Base-by-base conservation (phyloP, 495 filamentous ascomycete genomes). In the Neurospora sp. region DNA sequence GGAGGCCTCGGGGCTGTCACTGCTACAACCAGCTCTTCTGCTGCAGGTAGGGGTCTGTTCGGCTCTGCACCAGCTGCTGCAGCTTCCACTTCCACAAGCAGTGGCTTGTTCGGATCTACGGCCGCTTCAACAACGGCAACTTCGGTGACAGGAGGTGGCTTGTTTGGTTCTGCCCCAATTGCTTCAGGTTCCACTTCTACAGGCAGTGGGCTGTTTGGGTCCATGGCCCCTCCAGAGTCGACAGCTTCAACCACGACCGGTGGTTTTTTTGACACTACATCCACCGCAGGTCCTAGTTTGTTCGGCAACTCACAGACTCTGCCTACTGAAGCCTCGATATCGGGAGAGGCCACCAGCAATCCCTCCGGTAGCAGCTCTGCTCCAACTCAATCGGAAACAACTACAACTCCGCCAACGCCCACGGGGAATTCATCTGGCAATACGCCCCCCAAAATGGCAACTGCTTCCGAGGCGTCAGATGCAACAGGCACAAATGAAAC, bases 401-500 rank as follows among this genome's bases (percentile, higher is more conserved):
- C 1, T 2, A 22, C 45, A 5, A 6, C 45, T 48, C 1, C 2
- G 3, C 4, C 45, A 22, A 22, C 3, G 0, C 9, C n/a, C 9
- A 48, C n/a, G 3, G 9, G n/a, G 9, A 1, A 0, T 0, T 48
- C 3, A 22, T 22, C n/a, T 22, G 45, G 45, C 45, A 9, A 48
- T 20, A 59, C 9, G 4, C 12, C 22, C 22, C 10, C 48, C 22
- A 3, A 1, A 16, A 61, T 31, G 22, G 48, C 48, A 0, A 31
- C 48, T 31, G 53, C 53, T 31, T 35, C 53, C 22, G 6, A 61
- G 1, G 20, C 5, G 1, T 16, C 22, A 0, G 22, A 61, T 31
- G 12, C 53, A 61, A 35, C 27, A 35, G 22, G 22, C 5, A 61
- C 53, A 0, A 65, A 35, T 0, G 3, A 35, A 65, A 31, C 5